Evolutionary conservation across 768 basidiomycete genomes (phyloP).

Genomic region (Favolaschia claudopus): DNA sequence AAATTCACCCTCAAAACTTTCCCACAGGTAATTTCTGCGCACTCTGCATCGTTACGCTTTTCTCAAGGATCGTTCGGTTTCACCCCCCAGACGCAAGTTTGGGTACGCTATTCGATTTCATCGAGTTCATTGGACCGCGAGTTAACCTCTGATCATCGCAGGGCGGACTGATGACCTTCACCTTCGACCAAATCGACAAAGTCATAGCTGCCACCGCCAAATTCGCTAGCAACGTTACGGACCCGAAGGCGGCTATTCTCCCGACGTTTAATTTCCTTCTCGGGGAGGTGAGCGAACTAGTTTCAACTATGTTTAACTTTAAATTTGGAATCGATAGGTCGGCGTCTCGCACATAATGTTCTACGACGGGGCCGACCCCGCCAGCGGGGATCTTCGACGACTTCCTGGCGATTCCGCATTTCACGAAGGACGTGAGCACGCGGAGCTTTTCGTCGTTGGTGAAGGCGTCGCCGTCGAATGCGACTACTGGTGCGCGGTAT

Average conservation of each 20-base stretch:
- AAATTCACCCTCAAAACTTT: conserved; percentile 60
- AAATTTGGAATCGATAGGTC: conserved; percentile 18
- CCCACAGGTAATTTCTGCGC: conserved; percentile 45
- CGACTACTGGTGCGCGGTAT: conserved; percentile 37
- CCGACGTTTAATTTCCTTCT: conserved; percentile 50
- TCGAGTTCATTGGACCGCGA: too few species aligned
- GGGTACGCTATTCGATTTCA: conserved; percentile 55
- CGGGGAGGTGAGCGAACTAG: conserved; percentile 47
- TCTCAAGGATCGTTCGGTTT: too few species aligned
- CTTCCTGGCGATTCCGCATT: conserved; percentile 52
- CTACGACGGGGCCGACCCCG: conserved; percentile 62
- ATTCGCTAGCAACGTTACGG: conserved; percentile 49
- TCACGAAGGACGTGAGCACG: conserved; percentile 47
- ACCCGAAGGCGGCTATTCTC: conserved; percentile 61
- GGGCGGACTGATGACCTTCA: conserved; percentile 57
- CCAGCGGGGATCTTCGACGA: conserved; percentile 60
- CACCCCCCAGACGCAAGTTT: too few species aligned
- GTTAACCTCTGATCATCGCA: too few species aligned
- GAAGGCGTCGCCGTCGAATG: conserved; percentile 42
- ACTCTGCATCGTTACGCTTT: not conserved
- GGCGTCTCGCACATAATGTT: conserved; percentile 52
- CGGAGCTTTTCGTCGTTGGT: conserved; percentile 52
- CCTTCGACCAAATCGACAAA: conserved; percentile 28
- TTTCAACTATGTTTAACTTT: not conserved
- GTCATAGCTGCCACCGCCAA: conserved; percentile 46